Conservation (phyloP, 805 yeast genomes). For the Wickerhamomyces chaumierensis region DNA sequence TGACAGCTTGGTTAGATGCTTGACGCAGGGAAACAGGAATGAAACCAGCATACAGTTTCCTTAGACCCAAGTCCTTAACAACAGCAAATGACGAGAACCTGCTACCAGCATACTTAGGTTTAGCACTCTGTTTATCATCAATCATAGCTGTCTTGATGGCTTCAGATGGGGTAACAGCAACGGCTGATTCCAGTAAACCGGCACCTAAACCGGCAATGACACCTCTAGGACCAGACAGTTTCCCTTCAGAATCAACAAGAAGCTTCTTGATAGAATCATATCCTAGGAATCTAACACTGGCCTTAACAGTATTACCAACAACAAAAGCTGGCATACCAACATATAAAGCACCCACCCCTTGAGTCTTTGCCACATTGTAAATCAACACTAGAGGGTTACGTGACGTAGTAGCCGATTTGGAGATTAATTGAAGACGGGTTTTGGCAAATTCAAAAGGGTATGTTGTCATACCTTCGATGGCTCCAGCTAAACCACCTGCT, state of each 20-base stretch:
- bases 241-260: conserved; percentile 75
- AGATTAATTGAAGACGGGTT: conserved; percentile 78
- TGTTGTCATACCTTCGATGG: conserved; percentile 83
- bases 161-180: conserved; percentile 95
- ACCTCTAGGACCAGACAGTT: conserved; percentile 81
- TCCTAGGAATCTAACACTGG: conserved; percentile 89
- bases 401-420: conserved; percentile 50
- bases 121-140: conserved; percentile 73
- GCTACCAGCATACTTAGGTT: conserved; percentile 64
- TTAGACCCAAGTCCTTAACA: conserved; percentile 66
- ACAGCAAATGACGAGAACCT: conserved; percentile 49
- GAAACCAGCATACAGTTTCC: conserved; percentile 80
- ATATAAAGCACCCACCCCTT: conserved; percentile 71
- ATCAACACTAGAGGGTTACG: conserved; percentile 80
- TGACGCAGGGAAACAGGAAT: conserved; percentile 92
- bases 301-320: conserved; percentile 91
- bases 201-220: conserved; percentile 97
- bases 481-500: conserved; percentile 97
- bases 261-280: conserved; percentile 77
- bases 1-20: conserved; percentile 90
- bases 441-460: conserved; percentile 97
- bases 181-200: conserved; percentile 80
- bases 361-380: conserved; percentile 59
- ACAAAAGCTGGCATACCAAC: conserved; percentile 97
- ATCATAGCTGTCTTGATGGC: conserved; percentile 93